A percentile compares a stretch with the other conserved stretches of the same genome.
phyloP scores from a whole-genome alignment of 2,329 filamentous ascomycete species.

The Curvularia lunata region DNA sequence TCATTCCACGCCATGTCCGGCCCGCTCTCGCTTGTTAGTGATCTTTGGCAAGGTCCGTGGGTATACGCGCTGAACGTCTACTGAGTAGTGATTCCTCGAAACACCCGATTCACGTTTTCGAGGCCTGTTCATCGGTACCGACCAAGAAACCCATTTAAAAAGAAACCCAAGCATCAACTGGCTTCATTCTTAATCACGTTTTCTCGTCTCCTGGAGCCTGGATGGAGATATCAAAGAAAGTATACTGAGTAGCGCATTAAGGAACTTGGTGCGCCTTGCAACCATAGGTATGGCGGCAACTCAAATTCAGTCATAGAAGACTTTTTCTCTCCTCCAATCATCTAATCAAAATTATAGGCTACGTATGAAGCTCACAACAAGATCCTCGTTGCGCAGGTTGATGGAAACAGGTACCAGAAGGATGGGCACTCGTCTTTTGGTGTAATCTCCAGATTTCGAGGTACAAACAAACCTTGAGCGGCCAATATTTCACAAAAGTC shows the following conservation, averaged over 20 bases:
- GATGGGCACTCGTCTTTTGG: too few species aligned
- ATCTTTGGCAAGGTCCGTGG: slow-evolving; percentile 9
- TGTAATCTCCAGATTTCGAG: too few species aligned
- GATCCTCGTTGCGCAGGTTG: neutral
- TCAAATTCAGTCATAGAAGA: neutral
- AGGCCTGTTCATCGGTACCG: neutral
- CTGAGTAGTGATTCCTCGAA: too few species aligned
- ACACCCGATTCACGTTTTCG: neutral
- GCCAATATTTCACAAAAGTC: neutral
- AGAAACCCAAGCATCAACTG: too few species aligned
- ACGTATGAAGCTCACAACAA: neutral
- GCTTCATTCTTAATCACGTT: too few species aligned
- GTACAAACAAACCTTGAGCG: neutral
- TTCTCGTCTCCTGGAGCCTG: too few species aligned
- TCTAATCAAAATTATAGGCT: neutral
- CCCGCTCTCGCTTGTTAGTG: neutral
- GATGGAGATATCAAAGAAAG: neutral
- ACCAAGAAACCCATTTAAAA: too few species aligned
- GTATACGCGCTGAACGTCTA: slow-evolving; percentile 10
- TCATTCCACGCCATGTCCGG: neutral
- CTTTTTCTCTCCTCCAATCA: too few species aligned
- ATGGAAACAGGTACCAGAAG: neutral
- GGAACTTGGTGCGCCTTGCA: neutral
- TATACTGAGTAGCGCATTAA: neutral
- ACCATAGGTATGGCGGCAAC: neutral